phyloP scores from a whole-genome alignment of 257 asterid species.

The Cinchona pubescens region DNA sequence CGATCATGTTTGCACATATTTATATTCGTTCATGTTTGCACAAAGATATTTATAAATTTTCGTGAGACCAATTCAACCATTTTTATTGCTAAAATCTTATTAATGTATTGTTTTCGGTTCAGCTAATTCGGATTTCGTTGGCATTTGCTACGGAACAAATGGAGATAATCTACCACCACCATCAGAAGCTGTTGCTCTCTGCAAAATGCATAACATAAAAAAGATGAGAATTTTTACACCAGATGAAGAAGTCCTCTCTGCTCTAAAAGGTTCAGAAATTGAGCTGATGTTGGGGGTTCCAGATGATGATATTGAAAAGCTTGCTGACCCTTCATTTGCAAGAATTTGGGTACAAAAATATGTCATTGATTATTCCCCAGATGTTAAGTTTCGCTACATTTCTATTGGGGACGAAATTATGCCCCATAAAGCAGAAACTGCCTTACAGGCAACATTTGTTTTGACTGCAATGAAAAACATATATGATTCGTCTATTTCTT shows the following conservation, averaged over 20 bases:
- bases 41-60: too few species aligned
- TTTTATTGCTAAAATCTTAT: too few species aligned
- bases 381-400: conserved; percentile 3
- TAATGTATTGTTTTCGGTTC: too few species aligned
- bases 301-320: conserved; percentile 25
- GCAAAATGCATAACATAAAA: conserved; percentile 21
- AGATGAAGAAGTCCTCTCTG: conserved; percentile 16
- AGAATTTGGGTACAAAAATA: neutral
- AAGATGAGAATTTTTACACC: conserved; percentile 30
- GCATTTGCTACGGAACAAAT: conserved; percentile 25
- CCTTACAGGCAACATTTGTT: neutral
- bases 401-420: conserved; percentile 43
- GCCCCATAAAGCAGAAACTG: conserved; percentile 1
- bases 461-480: conserved; percentile 33
- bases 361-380: too few species aligned
- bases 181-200: conserved; percentile 22
- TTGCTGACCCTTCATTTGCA: neutral
- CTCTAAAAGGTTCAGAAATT: conserved; percentile 23
- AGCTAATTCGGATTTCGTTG: neutral
- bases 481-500: neutral
- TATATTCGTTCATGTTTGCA: too few species aligned
- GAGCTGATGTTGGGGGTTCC: conserved; percentile 39
- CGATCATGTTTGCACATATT: too few species aligned
- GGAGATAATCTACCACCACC: conserved; percentile 23
- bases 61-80: too few species aligned